Evolutionary conservation across 2,329 filamentous ascomycete species (phyloP), one percentile per base, ranked within the genome.

Genomic region (Colletotrichum sp.): DNA sequence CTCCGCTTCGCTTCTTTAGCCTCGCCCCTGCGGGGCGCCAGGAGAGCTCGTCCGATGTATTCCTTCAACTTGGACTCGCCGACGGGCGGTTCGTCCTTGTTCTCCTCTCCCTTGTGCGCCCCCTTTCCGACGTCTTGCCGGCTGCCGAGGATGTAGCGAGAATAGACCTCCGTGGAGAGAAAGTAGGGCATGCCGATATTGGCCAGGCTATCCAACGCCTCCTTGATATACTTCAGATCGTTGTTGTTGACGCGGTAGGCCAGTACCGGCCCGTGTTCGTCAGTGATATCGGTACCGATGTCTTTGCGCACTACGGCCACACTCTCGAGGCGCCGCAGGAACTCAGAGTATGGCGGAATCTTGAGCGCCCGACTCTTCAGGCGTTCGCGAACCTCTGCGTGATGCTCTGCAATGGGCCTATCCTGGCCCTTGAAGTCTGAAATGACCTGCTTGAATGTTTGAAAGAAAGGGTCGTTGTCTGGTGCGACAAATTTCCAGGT

Each of bases 201-300:
- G 19, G 49, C 49, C 49, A 52, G 5, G 49, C n/a, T 16, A 52
- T 52, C 49, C 19, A 25, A 6, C 19, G 49, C 49, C 22, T 52
- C 8, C 19, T n/a, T 52, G 19, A 52, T 52, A 8, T 52, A 1
- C 19, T 52, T n/a, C 0, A 52, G 9, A 1, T 52, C 49, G 19
- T 52, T 1, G n/a, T 52, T 52, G 19, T 11, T n/a, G 19, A 52
- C 49, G 1, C 1, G 1, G 49, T 52, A 52, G 22, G 49, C 49
- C 22, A n/a, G 5, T n/a, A 52, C 49, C 49, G 49, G 49, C 49
- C 49, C 49, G 3, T 52, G 49, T 3, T 52, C 49, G 22, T 52
- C 4, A 8, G 2, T 52, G 49, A 6, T 3, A 25, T 25, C 44
- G 1, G 16, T 2, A 1, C 5, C 13, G 32, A 34, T 2, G 4